Evolutionary conservation across 345 rosid genomes (phyloP), one percentile per base, ranked within the genome.

Genomic region (Abelmoschus esculentus): DNA sequence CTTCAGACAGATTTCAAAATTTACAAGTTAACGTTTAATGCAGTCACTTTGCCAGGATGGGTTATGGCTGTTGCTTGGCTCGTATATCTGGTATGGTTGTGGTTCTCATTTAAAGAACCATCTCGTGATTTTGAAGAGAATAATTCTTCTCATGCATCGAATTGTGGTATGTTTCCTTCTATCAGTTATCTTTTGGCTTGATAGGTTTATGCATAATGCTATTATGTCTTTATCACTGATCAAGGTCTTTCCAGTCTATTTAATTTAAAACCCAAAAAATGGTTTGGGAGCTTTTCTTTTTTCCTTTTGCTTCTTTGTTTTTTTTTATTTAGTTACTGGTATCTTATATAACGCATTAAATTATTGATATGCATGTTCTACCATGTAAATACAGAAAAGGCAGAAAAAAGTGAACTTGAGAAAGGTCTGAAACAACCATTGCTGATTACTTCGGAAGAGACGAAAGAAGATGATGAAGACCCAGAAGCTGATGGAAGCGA

Each of bases 31-130:
- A 92, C 98, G n/a, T 89, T 96, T 81, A 89, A 92, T 75, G 85
- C 83, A 77, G 74, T 78, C 53, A 96, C 99, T 67, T 83, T 92
- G 77, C 99, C 99, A 28, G 99, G 99, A 8, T 96, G 99, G 99
- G 92, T 92, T 70, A 96, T 96, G 99, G 80, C 98, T 74, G 78
- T 86, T 56, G 96, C 92, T 49, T 96, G 98, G 98, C 83, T 96
- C 57, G 17, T 90, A 29, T 96, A 89, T 83, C 84, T 96, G 75
- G 61, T 90, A 59, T 86, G 98, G 92, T 76, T 90, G 75, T 89
- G 91, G 80, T 74, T 96, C 73, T 89, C 88, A 71, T 96, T 96
- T 77, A 83, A 36, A 79, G 99, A 96, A 79, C 99, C 99, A 12
- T 61, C 80, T 68, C 89, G n/a, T 77, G 92, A 84, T 31, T 65